These are phyloP conservation scores for Fusarium sp. DNA, from an alignment of 2,329 filamentous ascomycete genomes.

Conservation along the genomic window DNA sequence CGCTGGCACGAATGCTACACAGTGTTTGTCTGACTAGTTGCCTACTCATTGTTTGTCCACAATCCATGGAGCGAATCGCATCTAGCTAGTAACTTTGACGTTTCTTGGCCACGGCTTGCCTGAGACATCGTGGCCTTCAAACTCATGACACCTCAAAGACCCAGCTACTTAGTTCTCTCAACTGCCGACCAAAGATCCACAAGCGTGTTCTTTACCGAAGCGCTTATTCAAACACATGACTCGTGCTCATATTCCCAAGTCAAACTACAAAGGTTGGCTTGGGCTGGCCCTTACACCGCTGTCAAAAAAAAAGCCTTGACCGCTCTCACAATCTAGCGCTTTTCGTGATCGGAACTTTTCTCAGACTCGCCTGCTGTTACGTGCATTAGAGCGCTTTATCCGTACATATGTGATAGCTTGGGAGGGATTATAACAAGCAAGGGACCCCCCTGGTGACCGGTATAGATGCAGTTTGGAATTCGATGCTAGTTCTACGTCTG, in stretches of 20 bases:
- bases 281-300: constrained; percentile 22
- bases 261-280: neutral
- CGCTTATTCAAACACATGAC: constrained; percentile 20
- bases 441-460: constrained; percentile 10
- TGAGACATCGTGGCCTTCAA: neutral
- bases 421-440: constrained; percentile 9
- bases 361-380: constrained; percentile 20
- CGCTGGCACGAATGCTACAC: constrained; percentile 22
- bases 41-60: constrained; percentile 11
- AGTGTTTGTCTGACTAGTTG: constrained; percentile 13
- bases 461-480: constrained; percentile 26
- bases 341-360: constrained; percentile 21
- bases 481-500: constrained; percentile 26
- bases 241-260: constrained; percentile 20
- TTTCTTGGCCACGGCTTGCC: constrained; percentile 1
- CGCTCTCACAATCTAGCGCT: constrained; percentile 17
- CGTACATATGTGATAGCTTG: constrained; percentile 15
- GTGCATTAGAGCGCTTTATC: constrained; percentile 20
- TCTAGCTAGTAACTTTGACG: constrained; percentile 15
- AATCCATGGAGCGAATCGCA: constrained; percentile 32
- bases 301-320: constrained; percentile 23
- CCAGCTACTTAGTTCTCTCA: constrained; percentile 13
- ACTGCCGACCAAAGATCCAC: constrained; percentile 34
- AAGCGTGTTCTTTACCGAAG: constrained; percentile 20
- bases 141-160: neutral